phyloP scores from a whole-genome alignment of 1,284 basidiomycete species.

The Cerrena zonata region DNA sequence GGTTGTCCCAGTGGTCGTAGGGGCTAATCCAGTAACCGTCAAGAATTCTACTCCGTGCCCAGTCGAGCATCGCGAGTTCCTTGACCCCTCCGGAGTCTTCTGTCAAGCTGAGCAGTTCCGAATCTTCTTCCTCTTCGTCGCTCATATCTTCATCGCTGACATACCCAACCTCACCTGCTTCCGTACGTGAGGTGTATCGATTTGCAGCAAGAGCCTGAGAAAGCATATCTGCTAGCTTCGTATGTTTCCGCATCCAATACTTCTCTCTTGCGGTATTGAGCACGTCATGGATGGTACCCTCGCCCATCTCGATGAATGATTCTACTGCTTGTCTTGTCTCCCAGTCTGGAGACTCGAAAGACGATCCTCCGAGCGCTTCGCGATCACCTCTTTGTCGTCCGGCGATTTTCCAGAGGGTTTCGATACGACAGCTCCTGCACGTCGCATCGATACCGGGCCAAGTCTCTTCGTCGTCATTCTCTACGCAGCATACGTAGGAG shows the following conservation, averaged over 20 bases:
- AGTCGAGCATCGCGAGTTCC: slow-evolving; percentile 65
- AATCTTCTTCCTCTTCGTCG: slow-evolving; percentile 56
- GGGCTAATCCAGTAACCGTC: slow-evolving; percentile 72
- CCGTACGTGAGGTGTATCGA: slow-evolving; percentile 34
- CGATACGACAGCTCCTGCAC: slow-evolving; percentile 55
- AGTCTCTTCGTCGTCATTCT: slow-evolving; percentile 65
- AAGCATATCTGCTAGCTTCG: slow-evolving; percentile 59
- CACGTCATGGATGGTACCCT: slow-evolving; percentile 63
- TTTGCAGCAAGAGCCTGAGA: slow-evolving; percentile 60
- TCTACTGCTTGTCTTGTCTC: slow-evolving; percentile 59
- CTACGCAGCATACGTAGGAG: slow-evolving; percentile 44
- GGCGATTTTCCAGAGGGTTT: slow-evolving; percentile 58
- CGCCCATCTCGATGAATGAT: slow-evolving; percentile 63
- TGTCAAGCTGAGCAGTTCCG: slow-evolving; percentile 51
- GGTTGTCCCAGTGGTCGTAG: slow-evolving; percentile 57
- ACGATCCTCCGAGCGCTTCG: slow-evolving; percentile 51
- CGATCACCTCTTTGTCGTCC: slow-evolving; percentile 40
- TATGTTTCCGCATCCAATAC: slow-evolving; percentile 59
- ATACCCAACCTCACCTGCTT: slow-evolving; percentile 35
- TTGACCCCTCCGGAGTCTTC: slow-evolving; percentile 56
- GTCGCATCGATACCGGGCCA: slow-evolving; percentile 63
- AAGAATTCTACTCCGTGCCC: slow-evolving; percentile 63
- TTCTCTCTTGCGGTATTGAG: slow-evolving; percentile 58
- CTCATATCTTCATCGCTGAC: slow-evolving; percentile 36
- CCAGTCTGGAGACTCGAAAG: slow-evolving; percentile 49